Percentiles rank a stretch among this genome's conserved stretches.
Evolutionary conservation across 2,329 filamentous ascomycete species (phyloP).

Genomic region (Paecilomyces niveus): DNA sequence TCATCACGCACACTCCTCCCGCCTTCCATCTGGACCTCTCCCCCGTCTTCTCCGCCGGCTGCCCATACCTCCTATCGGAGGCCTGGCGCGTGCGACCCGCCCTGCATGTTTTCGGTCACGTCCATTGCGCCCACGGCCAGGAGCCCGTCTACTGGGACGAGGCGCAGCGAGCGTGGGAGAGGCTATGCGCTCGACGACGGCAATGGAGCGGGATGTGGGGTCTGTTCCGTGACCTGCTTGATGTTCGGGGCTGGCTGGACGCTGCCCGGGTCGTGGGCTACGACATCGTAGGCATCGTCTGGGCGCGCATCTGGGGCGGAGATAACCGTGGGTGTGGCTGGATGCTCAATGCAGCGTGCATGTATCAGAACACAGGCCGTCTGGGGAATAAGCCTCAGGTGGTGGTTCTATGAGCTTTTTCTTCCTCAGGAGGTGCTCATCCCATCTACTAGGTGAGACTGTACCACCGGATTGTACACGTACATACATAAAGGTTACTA

Average conservation of each 20-base stretch:
- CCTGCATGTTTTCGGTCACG: conserved; percentile 78
- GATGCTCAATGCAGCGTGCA: conserved; percentile 55
- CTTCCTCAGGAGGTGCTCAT: conserved; percentile 1
- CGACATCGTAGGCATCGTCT: conserved; percentile 50
- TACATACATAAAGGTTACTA: neutral
- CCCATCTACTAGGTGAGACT: neutral
- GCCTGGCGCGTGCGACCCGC: conserved; percentile 66
- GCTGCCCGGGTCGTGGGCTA: conserved; percentile 44
- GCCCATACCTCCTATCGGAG: conserved; percentile 62
- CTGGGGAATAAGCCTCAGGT: conserved; percentile 33
- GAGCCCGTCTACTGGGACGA: conserved; percentile 69
- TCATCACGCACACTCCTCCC: conserved; percentile 76
- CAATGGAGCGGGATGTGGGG: conserved; percentile 13
- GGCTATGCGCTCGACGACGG: conserved; percentile 40
- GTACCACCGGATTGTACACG: conserved; percentile 2
- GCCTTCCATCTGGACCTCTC: conserved; percentile 58
- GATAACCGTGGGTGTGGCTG: conserved; percentile 38
- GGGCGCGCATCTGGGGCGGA: conserved; percentile 54
- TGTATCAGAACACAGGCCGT: conserved; percentile 30
- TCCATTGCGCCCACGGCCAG: conserved; percentile 67
- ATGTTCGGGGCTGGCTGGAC: conserved; percentile 42
- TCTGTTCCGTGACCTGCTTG: conserved; percentile 28
- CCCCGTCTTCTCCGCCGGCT: conserved; percentile 58
- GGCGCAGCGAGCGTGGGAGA: conserved; percentile 64
- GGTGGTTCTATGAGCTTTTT: conserved; percentile 19